Base-by-base conservation (phyloP, 2,329 filamentous ascomycete genomes). In the Didymella pomorum region DNA sequence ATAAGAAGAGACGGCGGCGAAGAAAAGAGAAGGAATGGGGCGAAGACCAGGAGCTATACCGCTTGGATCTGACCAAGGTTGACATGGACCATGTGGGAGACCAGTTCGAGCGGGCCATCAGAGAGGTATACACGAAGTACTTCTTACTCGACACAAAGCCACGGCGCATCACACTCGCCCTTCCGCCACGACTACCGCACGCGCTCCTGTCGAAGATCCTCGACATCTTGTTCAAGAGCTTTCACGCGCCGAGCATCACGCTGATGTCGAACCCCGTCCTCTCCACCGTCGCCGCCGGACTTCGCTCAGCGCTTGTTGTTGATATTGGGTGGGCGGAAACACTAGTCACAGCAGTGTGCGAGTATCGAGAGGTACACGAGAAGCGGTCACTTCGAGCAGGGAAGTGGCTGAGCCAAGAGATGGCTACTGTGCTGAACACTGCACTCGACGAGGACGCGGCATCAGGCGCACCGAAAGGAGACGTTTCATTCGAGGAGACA, bases 271-370 rank as follows among this genome's bases (percentile, higher is more conserved):
- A 87, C 0, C 87, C 94, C 0, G 84, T 92, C 20, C 89, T 95
- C 77, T 83, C 87, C 1, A 82, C 89, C 7, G 85, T 93, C 3
- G 90, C 89, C 8, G 93, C 93, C 6, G 95, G 95, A 0, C 80
- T 96, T 39, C 87, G 95, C 14, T 92, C 91, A n/a, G 92, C 89
- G 1, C 77, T 99, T 41, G 87, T 98, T 0, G 83, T 99, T 35
- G 93, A 99, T 71, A 84, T 99, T 60, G 95, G 94, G 42, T 99
- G 95, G 95, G 84, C 88, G 41, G 95, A 98, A 76, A 96, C 93
- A 0, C 85, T 89, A 0, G 86, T 96, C 21, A 96, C 92, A 0
- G 90, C 89, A 6, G 84, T 98, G 7, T 98, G 93, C 72, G 95
- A 99, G 78, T 97, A 93, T 74, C 88, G 91, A 52, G 93, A 96